Conservation (phyloP, 176 grass and related monocot genomes). For the Elaeis guineensis region DNA sequence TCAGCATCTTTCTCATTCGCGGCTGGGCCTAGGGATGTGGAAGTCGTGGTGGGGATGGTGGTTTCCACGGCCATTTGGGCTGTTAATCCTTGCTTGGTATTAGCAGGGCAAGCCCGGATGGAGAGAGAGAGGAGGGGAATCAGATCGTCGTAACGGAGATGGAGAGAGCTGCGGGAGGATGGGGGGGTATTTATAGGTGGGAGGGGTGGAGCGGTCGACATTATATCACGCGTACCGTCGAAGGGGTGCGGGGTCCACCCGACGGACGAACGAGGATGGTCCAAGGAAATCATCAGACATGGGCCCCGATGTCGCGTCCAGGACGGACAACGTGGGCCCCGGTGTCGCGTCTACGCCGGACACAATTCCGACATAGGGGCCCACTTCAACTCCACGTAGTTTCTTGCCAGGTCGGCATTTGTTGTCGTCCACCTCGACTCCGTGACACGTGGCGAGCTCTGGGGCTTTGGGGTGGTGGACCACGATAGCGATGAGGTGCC, state of each 20-base stretch:
- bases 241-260: neutral
- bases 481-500: slow-evolving; percentile 5
- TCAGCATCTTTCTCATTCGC: slow-evolving; percentile 30
- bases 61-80: slow-evolving; percentile 62
- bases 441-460: neutral
- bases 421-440: slow-evolving; percentile 15
- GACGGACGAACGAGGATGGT: neutral
- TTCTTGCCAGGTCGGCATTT: slow-evolving; percentile 15
- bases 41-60: neutral
- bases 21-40: slow-evolving; percentile 6
- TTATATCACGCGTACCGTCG: neutral
- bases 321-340: slow-evolving; percentile 33
- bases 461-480: slow-evolving; percentile 16
- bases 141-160: neutral
- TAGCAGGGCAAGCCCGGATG: neutral
- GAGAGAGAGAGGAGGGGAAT: neutral
- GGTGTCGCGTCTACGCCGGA: slow-evolving; percentile 26
- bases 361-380: slow-evolving; percentile 50
- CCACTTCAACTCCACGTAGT: slow-evolving; percentile 7
- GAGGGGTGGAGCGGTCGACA: neutral
- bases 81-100: neutral
- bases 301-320: slow-evolving; percentile 42
- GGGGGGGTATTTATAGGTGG: slow-evolving; percentile 1
- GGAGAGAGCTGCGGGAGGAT: neutral
- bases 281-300: slow-evolving; percentile 21